Evolutionary conservation across 2,329 filamentous ascomycete species (phyloP).

Genomic region (Colletotrichum sublineola): DNA sequence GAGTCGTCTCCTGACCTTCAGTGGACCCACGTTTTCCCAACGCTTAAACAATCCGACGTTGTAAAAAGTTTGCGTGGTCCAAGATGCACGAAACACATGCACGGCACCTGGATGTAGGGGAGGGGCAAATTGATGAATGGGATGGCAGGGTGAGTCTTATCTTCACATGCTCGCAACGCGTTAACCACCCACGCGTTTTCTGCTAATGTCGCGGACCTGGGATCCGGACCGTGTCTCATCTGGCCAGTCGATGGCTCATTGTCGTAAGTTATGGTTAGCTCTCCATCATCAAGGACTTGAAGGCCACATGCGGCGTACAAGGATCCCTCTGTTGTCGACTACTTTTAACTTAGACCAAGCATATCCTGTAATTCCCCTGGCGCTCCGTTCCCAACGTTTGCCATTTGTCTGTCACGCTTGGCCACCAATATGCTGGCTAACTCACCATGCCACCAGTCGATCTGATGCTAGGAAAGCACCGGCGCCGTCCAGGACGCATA

Average conservation of each 20-base stretch:
- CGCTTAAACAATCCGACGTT: background rate
- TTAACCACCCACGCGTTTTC: background rate
- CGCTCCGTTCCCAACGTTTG: slow-evolving; percentile 5
- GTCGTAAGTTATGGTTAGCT: background rate
- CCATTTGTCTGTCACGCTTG: background rate
- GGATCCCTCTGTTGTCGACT: background rate
- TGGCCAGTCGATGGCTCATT: background rate
- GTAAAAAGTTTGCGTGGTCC: background rate
- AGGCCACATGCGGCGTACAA: background rate
- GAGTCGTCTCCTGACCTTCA: background rate
- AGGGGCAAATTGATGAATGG: background rate
- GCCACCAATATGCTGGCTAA: background rate
- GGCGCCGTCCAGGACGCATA: slow-evolving; percentile 26
- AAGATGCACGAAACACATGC: background rate
- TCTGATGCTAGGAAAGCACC: slow-evolving; percentile 11
- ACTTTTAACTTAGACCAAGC: background rate
- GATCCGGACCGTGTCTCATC: background rate
- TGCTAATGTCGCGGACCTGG: background rate
- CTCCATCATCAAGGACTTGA: background rate
- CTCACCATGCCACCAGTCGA: background rate
- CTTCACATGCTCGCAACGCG: slow-evolving; percentile 4
- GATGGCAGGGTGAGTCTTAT: background rate
- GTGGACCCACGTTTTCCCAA: slow-evolving; percentile 13
- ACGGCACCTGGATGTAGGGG: background rate
- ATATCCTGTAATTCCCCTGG: background rate